These are phyloP conservation scores for Vigna unguiculata DNA, from an alignment of 306 rosid genomes.

Conservation along the genomic window DNA sequence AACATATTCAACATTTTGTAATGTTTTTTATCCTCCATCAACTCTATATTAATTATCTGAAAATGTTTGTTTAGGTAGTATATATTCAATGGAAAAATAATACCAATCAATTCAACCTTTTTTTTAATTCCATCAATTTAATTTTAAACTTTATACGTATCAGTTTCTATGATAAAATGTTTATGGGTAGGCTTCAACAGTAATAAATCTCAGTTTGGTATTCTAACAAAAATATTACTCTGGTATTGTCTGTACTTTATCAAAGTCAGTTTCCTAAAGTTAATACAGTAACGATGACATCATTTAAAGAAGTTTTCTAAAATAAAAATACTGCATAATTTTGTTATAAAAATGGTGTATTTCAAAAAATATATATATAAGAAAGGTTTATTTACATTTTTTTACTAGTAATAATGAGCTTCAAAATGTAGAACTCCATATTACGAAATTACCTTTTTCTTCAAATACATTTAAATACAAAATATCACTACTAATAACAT, in stretches of 20 bases:
- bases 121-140: neutral
- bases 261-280: constrained; percentile 15
- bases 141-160: neutral
- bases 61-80: neutral
- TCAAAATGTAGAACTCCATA: neutral
- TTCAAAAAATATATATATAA: neutral
- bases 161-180: neutral
- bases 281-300: neutral
- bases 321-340: neutral
- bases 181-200: neutral
- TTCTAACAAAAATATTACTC: too few relatives aligned
- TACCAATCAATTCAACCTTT: neutral
- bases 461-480: neutral
- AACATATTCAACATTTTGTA: too few relatives aligned
- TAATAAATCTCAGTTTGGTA: neutral
- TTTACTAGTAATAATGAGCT: neutral
- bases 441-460: neutral
- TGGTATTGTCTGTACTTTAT: neutral
- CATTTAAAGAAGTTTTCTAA: neutral
- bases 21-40: neutral
- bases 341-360: neutral
- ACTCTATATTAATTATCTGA: neutral
- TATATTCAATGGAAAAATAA: too few relatives aligned
- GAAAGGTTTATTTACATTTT: neutral
- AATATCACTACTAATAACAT: neutral